A percentile compares a stretch with the other conserved stretches of the same genome.
Conservation (phyloP, 495 filamentous ascomycete species). For the Ascodesmis nigricans region DNA sequence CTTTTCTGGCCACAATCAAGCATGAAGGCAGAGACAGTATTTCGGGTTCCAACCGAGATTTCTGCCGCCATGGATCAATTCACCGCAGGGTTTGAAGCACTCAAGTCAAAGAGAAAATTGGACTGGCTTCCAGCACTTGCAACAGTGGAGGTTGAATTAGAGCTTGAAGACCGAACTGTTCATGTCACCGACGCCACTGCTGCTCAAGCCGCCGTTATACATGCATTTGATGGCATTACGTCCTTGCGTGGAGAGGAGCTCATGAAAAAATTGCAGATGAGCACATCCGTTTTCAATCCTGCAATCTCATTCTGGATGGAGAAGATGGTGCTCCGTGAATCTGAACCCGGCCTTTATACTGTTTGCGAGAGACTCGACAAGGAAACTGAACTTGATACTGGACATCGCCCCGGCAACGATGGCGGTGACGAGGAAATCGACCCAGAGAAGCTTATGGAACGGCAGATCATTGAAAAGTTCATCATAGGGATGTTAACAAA, state of each 20-base stretch:
- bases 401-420: constrained; percentile 24
- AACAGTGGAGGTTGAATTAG: constrained; percentile 56
- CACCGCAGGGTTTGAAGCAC: constrained; percentile 47
- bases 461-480: constrained; percentile 69
- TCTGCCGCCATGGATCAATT: constrained; percentile 43
- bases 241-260: constrained; percentile 30
- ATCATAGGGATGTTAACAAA: constrained; percentile 92
- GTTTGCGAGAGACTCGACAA: constrained; percentile 41
- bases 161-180: constrained; percentile 59
- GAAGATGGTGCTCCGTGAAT: constrained; percentile 51
- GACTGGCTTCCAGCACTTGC: constrained; percentile 71
- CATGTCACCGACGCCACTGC: constrained; percentile 47
- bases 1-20: constrained; percentile 58
- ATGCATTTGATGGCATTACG: constrained; percentile 36
- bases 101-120: constrained; percentile 66
- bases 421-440: constrained; percentile 35
- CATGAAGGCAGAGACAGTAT: constrained; percentile 34
- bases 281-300: constrained; percentile 46
- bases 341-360: constrained; percentile 30
- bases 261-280: constrained; percentile 44
- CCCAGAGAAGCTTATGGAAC: constrained; percentile 56
- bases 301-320: constrained; percentile 72
- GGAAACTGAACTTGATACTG: constrained; percentile 24
- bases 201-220: constrained; percentile 77
- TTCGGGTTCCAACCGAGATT: constrained; percentile 45